phyloP scores from a whole-genome alignment of 805 yeast species.

The Kodamaea kaohsiungensis region DNA sequence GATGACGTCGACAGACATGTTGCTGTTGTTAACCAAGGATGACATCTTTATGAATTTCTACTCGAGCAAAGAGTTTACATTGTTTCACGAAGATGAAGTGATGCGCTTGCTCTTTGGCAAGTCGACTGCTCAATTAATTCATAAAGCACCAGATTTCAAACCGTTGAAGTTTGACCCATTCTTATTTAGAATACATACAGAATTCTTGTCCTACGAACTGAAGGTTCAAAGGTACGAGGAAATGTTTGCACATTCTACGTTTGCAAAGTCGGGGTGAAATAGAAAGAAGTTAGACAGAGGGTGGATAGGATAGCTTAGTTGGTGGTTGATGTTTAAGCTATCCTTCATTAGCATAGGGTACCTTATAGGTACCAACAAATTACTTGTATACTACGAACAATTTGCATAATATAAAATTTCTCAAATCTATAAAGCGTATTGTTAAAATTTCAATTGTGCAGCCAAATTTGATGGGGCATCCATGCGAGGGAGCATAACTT shows the following conservation, averaged over 20 bases:
- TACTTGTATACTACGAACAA: background rate
- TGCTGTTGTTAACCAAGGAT: conserved; percentile 26
- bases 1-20: conserved; percentile 25
- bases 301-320: too few species aligned
- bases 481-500: conserved; percentile 37
- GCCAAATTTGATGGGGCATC: conserved; percentile 34
- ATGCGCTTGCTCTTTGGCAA: conserved; percentile 21
- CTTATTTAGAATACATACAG: conserved; percentile 19
- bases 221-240: conserved; percentile 21
- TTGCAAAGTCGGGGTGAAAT: background rate
- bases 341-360: background rate
- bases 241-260: conserved; percentile 2
- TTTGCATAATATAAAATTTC: background rate
- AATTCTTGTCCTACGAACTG: conserved; percentile 26
- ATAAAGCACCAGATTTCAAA: conserved; percentile 25
- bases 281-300: too few species aligned
- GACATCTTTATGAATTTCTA: conserved; percentile 32
- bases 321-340: background rate
- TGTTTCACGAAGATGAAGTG: conserved; percentile 36
- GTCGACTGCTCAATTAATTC: conserved; percentile 16
- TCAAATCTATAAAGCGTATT: background rate
- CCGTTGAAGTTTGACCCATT: conserved; percentile 33
- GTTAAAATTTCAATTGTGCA: background rate
- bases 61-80: conserved; percentile 30
- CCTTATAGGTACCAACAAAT: background rate